Conservation (phyloP, 257 asterid genomes). For the Primulina tabacum region DNA sequence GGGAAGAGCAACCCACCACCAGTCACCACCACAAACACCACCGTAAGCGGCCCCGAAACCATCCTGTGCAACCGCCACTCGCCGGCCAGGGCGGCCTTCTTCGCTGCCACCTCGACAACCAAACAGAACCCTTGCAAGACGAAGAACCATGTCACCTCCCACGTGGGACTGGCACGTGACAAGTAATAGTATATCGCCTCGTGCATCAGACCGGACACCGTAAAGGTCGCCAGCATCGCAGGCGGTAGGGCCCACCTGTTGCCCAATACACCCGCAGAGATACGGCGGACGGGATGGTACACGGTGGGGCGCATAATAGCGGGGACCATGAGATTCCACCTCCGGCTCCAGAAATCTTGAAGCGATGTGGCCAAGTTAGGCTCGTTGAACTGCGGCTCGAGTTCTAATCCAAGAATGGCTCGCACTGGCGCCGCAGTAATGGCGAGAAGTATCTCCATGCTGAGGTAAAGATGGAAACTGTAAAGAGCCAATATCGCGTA, state of each 20-base stretch:
- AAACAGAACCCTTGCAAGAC: slow-evolving; percentile 55
- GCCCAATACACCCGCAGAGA: slow-evolving; percentile 25
- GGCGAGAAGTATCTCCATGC: slow-evolving; percentile 16
- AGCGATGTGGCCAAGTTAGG: slow-evolving; percentile 28
- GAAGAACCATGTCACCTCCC: slow-evolving; percentile 69
- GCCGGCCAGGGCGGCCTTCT: slow-evolving; percentile 24
- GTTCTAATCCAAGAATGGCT: background rate
- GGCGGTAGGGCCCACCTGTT: slow-evolving; percentile 28
- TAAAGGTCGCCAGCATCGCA: slow-evolving; percentile 46
- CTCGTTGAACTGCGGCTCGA: slow-evolving; percentile 27
- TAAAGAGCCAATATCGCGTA: slow-evolving; percentile 23
- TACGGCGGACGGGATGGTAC: slow-evolving; percentile 43
- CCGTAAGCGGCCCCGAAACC: slow-evolving; percentile 32
- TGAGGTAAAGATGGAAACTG: slow-evolving; percentile 6
- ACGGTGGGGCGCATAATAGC: slow-evolving; percentile 33
- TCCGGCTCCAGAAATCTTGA: slow-evolving; percentile 35
- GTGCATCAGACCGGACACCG: slow-evolving; percentile 51
- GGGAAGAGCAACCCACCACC: slow-evolving; percentile 45
- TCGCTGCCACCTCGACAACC: slow-evolving; percentile 36
- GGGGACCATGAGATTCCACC: slow-evolving; percentile 30
- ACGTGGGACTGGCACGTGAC: slow-evolving; percentile 44
- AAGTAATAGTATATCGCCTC: slow-evolving; percentile 52
- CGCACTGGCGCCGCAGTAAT: background rate
- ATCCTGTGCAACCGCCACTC: slow-evolving; percentile 33
- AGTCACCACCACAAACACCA: slow-evolving; percentile 39